Conservation (phyloP, 768 basidiomycete species). For the Tricholomella constricta region DNA sequence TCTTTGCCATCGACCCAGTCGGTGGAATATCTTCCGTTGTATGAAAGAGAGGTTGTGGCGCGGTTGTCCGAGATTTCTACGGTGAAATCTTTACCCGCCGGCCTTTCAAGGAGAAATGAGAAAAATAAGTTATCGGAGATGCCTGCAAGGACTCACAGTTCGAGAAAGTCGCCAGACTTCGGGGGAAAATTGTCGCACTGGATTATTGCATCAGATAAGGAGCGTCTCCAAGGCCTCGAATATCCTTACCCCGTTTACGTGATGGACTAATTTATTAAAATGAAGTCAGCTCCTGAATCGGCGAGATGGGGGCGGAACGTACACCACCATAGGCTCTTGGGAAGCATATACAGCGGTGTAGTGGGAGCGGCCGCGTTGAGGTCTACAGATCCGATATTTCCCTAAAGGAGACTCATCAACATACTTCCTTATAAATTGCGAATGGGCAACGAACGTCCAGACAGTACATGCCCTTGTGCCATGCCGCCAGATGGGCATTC, state of each 20-base stretch:
- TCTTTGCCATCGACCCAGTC: constrained; percentile 49
- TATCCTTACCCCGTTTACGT: constrained; percentile 32
- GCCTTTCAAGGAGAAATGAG: constrained; percentile 28
- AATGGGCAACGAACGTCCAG: constrained; percentile 35
- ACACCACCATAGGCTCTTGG: constrained; percentile 50
- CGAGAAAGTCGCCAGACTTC: constrained; percentile 39
- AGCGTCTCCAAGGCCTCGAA: neutral
- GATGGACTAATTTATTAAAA: constrained; percentile 35
- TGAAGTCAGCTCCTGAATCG: neutral
- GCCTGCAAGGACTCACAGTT: constrained; percentile 35
- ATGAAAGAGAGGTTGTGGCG: constrained; percentile 47
- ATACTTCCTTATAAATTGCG: neutral
- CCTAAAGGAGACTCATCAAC: constrained; percentile 23
- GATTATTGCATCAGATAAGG: neutral
- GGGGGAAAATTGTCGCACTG: constrained; percentile 49
- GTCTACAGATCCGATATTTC: constrained; percentile 28
- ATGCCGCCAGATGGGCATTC: constrained; percentile 45
- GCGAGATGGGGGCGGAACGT: constrained; percentile 16
- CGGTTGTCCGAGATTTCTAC: constrained; percentile 53
- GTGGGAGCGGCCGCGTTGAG: constrained; percentile 42
- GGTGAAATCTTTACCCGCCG: constrained; percentile 48
- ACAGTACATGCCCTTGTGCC: constrained; percentile 47
- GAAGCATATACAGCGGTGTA: constrained; percentile 43
- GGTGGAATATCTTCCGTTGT: constrained; percentile 35
- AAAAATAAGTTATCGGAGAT: neutral